Conservation (phyloP, 306 rosid genomes). For the Fagus crenata region DNA sequence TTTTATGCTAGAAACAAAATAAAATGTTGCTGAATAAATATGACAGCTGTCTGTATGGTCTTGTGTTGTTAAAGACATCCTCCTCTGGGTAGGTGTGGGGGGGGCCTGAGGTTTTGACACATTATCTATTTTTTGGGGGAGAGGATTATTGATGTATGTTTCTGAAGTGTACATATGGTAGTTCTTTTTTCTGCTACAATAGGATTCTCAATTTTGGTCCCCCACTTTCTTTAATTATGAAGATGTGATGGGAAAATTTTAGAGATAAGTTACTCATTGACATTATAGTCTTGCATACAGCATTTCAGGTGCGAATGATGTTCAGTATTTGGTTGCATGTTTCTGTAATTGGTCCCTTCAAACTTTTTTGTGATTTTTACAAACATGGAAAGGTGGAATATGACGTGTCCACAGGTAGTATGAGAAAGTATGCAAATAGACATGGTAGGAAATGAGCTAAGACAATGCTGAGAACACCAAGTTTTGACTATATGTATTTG, state of each 20-base stretch:
- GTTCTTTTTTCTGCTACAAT: not conserved
- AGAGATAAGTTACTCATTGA: not conserved
- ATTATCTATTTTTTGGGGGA: not conserved
- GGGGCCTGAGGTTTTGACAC: not conserved
- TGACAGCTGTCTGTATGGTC: not conserved
- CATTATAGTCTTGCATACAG: not conserved
- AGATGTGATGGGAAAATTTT: not conserved
- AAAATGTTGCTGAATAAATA: not conserved
- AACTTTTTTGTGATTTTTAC: not conserved
- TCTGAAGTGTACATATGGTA: not conserved
- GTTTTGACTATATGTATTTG: not conserved
- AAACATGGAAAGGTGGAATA: not conserved
- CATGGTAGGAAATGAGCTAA: not conserved
- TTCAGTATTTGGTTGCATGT: not conserved
- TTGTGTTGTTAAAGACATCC: not conserved
- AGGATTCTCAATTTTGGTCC: slow-evolving; percentile 2
- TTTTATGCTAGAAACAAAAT: not conserved
- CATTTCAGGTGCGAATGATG: not conserved
- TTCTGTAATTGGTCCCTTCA: not conserved
- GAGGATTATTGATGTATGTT: not conserved
- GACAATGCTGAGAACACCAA: not conserved
- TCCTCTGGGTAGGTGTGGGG: not conserved
- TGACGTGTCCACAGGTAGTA: not conserved
- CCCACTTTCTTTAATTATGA: not conserved
- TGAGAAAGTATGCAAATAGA: not conserved